Evolutionary conservation across 2,329 filamentous ascomycete species (phyloP), one percentile per base, ranked within the genome.

Genomic region (Talaromyces sp.): DNA sequence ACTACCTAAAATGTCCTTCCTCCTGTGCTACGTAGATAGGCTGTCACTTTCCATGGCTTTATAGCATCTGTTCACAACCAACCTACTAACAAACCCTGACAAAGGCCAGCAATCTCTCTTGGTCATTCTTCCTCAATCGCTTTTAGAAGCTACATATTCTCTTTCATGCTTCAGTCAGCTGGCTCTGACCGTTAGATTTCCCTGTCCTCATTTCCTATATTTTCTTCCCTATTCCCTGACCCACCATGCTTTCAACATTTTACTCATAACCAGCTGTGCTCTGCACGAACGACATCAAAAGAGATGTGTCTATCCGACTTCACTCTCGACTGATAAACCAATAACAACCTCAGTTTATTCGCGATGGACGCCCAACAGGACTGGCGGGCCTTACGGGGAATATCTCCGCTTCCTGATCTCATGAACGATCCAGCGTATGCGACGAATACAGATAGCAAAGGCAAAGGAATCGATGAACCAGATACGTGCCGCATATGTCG

Each of bases 401-500:
- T 54, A 28, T 51, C 45, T 43, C 57, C 65, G 25, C 69, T 69
- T 21, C 77, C 79, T 36, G 81, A 84, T 63, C 63, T 84, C 64
- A 84, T 83, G 82, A 84, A 83, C 69, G 80, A 84, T 64, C 78
- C 80, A 48, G 71, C 76, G 56, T 81, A 77, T 63, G 77, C 74
- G 61, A 74, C 73, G 17, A 77, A 77, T 57, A 56, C 60, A 25
- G 68, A 71, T 53, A 64, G 67, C 46, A 74, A 73, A 62, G 69
- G 70, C 35, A 74, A 67, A 59, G 68, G 68, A 17, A 39, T 70
- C 21, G 76, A 81, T 57, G 86, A 89, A 56, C 80, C 82, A 58
- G 89, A 96, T 69, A 95, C 91, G n/a, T 99, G 94, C 78, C 87
- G 94, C 61, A 99, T 99, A 79, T 99, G 94, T 75, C 85, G 95